phyloP scores from a whole-genome alignment of 306 rosid genomes.

The Trifolium dubium region DNA sequence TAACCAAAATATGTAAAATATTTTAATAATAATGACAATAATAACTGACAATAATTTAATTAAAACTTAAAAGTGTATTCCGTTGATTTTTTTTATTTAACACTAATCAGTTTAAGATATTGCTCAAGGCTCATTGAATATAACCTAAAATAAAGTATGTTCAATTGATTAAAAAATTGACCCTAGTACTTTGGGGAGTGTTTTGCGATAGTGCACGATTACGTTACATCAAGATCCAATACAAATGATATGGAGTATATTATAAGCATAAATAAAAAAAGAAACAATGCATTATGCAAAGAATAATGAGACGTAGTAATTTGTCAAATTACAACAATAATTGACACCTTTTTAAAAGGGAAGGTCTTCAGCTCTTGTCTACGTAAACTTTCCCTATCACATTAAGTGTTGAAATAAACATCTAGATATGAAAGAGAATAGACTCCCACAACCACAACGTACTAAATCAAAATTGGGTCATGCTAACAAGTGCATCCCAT shows the following conservation, averaged over 20 bases:
- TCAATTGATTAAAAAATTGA: not conserved
- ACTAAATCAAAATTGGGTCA: too few species aligned
- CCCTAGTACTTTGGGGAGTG: constrained; percentile 22
- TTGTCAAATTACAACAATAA: constrained; percentile 22
- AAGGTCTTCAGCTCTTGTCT: not conserved
- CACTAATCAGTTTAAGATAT: not conserved
- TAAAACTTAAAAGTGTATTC: not conserved
- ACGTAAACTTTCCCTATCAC: not conserved
- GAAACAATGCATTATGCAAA: constrained; percentile 6
- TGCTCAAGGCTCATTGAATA: not conserved
- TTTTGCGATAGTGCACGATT: constrained; percentile 14
- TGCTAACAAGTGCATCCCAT: too few species aligned
- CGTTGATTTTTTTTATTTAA: not conserved
- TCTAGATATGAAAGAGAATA: too few species aligned
- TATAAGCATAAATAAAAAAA: not conserved
- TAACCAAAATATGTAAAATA: too few species aligned
- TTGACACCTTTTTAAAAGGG: constrained; percentile 15
- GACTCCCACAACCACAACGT: too few species aligned
- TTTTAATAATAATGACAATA: too few species aligned
- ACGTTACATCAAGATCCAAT: not conserved
- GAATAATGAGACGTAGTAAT: constrained; percentile 10
- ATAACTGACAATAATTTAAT: not conserved
- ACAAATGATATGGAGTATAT: not conserved
- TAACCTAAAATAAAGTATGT: not conserved
- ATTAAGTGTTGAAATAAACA: not conserved